Evolutionary conservation across 78 protist genomes (phyloP), one percentile per base, ranked within the genome.

Genomic region (Dictyostelium intermedium): DNA sequence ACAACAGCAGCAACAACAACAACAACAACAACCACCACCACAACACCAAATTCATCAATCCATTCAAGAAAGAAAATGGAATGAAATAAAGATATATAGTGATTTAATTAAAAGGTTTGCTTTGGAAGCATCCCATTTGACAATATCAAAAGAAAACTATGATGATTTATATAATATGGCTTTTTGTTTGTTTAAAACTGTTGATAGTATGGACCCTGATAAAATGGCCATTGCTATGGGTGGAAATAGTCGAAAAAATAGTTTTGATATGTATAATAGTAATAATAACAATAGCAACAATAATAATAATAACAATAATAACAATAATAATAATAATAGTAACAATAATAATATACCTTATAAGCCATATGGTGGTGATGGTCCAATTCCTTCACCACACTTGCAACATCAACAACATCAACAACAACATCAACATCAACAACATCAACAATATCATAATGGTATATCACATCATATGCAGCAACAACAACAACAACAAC

Each of bases 91-190:
- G 16, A 69, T 74, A 53, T 84, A 84, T 35, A 84, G 80, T 32
- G 91, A 84, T 25, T 80, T 84, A 45, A 84, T 84, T 27, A 84
- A 76, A 69, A 25, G 91, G 37, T 84, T 84, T 66, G 91, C 81
- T 18, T 56, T 47, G 43, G 91, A 84, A 20, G 91, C 91, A 43
- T 45, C 91, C 35, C 56, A 69, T 20, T 20, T 84, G 16, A 30
- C 50, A 41, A 84, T 84, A 72, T 74, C 91, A 32, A 84, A 84
- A 53, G 91, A 84, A 32, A 84, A 84, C 43, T 84, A 84, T 35
- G 78, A 84, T 47, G 91, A 84, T 53, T 76, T 84, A 35, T 84
- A 84, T 53, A 84, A 84, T 66, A 84, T 84, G 91, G 91, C 91
- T 4, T 72, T 84, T 43, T 76, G 91, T 66, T 35, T 84, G 16